Conservation (phyloP, 129 eudicot genomes). For the Flaveria trinervia region DNA sequence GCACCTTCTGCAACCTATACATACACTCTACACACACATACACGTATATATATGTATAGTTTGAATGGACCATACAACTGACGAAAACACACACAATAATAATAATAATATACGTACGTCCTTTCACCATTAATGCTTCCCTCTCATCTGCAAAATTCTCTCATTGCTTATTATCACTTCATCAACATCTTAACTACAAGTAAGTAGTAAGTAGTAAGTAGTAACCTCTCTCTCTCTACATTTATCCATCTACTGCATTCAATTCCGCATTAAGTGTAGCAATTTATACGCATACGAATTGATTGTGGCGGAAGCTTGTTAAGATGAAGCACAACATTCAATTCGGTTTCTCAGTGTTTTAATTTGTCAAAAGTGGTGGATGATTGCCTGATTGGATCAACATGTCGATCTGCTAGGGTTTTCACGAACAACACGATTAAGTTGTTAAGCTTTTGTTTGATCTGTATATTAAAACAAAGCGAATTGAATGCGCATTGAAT, state of each 20-base stretch:
- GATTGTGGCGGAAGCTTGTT: neutral
- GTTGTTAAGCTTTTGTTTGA: neutral
- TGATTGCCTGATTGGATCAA: neutral
- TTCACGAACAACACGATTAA: neutral
- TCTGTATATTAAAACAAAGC: no score
- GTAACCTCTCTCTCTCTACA: neutral
- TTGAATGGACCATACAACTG: constrained; percentile 37
- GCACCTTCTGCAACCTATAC: constrained; percentile 34
- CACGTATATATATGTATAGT: constrained; percentile 3
- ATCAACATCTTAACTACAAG: constrained; percentile 29
- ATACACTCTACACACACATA: neutral
- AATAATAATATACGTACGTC: constrained; percentile 10
- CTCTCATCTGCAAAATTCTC: constrained; percentile 10
- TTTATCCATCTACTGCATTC: constrained; percentile 25
- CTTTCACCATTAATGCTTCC: constrained; percentile 32
- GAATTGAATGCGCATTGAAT: constrained; percentile 17
- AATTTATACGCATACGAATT: constrained; percentile 3
- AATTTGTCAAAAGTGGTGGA: no score
- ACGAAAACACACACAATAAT: constrained; percentile 13
- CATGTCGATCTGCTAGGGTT: constrained; percentile 4
- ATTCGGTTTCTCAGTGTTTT: neutral
- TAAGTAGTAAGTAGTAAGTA: neutral
- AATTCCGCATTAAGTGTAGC: constrained; percentile 17
- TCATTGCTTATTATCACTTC: constrained; percentile 18
- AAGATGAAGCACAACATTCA: neutral